Percentiles rank a stretch among this genome's conserved stretches.
These are phyloP conservation scores for Verticillium albo-atrum DNA, from an alignment of 2,329 filamentous ascomycete species.

Conservation along the genomic window DNA sequence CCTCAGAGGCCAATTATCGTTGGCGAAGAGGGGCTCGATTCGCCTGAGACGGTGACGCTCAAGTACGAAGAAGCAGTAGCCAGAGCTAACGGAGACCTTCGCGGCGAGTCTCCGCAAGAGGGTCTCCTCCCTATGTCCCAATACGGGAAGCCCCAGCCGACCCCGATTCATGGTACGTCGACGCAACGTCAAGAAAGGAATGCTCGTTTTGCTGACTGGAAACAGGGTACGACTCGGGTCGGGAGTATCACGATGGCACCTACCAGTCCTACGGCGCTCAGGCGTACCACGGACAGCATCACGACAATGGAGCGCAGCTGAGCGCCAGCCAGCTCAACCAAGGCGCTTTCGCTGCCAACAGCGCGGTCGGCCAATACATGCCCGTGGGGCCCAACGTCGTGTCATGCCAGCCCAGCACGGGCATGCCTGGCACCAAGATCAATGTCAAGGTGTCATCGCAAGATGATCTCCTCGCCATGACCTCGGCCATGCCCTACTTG, in stretches of 20 bases:
- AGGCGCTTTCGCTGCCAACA: slow-evolving; percentile 56
- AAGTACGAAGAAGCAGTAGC: slow-evolving; percentile 53
- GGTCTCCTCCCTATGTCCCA: slow-evolving; percentile 66
- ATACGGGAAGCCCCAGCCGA: slow-evolving; percentile 73
- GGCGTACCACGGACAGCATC: slow-evolving; percentile 37
- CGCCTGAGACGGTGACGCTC: slow-evolving; percentile 52
- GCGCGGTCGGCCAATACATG: slow-evolving; percentile 63
- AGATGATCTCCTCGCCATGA: slow-evolving; percentile 63
- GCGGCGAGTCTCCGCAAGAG: slow-evolving; percentile 50
- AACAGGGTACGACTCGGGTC: slow-evolving; percentile 54
- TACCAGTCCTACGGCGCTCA: slow-evolving; percentile 49
- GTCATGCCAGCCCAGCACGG: slow-evolving; percentile 66
- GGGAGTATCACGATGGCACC: slow-evolving; percentile 54
- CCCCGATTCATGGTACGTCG: slow-evolving; percentile 77
- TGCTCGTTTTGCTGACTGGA: not conserved
- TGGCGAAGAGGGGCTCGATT: slow-evolving; percentile 51
- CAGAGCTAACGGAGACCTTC: slow-evolving; percentile 47
- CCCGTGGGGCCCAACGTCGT: slow-evolving; percentile 56
- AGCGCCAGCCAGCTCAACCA: slow-evolving; percentile 46
- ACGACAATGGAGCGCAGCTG: slow-evolving; percentile 40
- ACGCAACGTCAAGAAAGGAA: not conserved
- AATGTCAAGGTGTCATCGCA: slow-evolving; percentile 70
- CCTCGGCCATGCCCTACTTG: slow-evolving; percentile 50
- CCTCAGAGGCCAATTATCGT: slow-evolving; percentile 53
- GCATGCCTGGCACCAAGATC: slow-evolving; percentile 65